phyloP scores from a whole-genome alignment of 2,329 filamentous ascomycete species.

The Trichoderma simmonsii region DNA sequence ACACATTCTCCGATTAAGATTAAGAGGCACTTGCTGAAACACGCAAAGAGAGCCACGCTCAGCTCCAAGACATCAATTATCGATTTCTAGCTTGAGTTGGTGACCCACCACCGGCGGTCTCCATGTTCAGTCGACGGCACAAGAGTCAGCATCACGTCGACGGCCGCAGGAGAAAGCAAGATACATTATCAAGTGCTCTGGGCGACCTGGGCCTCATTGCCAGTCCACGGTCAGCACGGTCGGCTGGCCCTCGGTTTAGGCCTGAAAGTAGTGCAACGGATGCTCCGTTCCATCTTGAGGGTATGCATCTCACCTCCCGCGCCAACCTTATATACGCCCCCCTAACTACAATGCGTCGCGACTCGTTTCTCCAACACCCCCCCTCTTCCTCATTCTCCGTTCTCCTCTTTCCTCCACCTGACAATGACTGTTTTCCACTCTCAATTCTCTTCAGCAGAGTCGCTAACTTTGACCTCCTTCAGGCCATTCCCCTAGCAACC shows the following conservation, averaged over 20 bases:
- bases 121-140: conserved; percentile 40
- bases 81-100: background rate
- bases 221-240: conserved; percentile 19
- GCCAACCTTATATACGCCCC: conserved; percentile 4
- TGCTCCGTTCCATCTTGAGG: conserved; percentile 27
- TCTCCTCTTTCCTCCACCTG: background rate
- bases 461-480: conserved; percentile 18
- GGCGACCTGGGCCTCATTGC: conserved; percentile 31
- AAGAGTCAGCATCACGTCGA: conserved; percentile 28
- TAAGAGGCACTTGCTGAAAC: conserved; percentile 16
- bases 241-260: conserved; percentile 26
- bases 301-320: conserved; percentile 28
- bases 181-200: conserved; percentile 27
- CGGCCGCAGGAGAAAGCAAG: conserved; percentile 21
- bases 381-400: background rate
- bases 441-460: background rate
- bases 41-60: conserved; percentile 6
- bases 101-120: conserved; percentile 20
- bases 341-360: background rate
- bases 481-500: conserved; percentile 28
- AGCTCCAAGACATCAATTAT: background rate
- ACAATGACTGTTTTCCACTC: background rate
- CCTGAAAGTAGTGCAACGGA: conserved; percentile 28
- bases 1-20: conserved; percentile 1
- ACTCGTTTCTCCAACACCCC: background rate